Base-by-base conservation (phyloP, 371 early-diverging fungal genomes). In the Mortierella sp. region DNA sequence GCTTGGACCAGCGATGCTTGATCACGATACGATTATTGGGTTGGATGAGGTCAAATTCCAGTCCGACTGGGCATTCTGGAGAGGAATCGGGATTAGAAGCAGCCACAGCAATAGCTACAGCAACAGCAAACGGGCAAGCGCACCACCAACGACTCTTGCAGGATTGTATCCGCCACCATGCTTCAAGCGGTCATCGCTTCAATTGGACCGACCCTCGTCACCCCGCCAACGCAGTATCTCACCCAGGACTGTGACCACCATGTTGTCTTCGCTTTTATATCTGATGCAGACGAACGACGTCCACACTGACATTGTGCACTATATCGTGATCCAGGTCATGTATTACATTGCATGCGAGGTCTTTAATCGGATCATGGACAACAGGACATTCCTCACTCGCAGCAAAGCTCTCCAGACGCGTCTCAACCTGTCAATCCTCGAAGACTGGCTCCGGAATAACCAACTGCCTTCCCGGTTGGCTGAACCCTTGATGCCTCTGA, bases 321-420 rank as follows among this genome's bases (percentile, higher is more conserved):
- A 96, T 55, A 88, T 94, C 2, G 79, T 97, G 44, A 89, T 90
- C 16, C 97, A 97, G 80, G 80, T 97, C 34, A 90, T 97, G 79
- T 92, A 96, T 82, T 95, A 91, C 79, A 79, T 97, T 24, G 92
- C 94, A 24, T 90, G 93, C 75, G 95, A 95, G 82, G 73, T 96
- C 44, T 97, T 98, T 88, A 98, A 98, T 83, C 92, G 92, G 3
- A 95, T 98, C 81, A 84, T 98, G 72, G 90, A 90, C 10, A 92
- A 91, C 80, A 92, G 94, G 73, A 92, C 93, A 58, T 94, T 94
- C 72, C 91, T 96, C 80, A 94, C 94, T 77, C 94, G 98, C 13
- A 92, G 95, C 34, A 93, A 93, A 73, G 98, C 98, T 0, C 89
- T 96, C 72, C 96, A 95, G 87, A 94, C 97, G 11, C 95, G 96